Conservation (phyloP, 345 rosid genomes). For the Citrus cavaleriei region DNA sequence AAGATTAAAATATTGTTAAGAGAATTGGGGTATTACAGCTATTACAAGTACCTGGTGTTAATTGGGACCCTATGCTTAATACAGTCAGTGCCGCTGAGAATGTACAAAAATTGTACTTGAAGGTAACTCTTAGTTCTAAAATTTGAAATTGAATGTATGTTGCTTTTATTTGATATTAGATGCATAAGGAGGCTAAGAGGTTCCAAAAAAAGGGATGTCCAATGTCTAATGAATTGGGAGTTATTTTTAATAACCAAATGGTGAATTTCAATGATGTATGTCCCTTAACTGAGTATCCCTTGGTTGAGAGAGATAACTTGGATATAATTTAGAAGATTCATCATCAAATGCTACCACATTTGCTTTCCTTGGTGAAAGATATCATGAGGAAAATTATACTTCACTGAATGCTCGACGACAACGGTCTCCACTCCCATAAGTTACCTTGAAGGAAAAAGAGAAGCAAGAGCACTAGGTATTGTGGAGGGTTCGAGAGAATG, state of each 20-base stretch:
- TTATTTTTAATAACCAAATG: not conserved
- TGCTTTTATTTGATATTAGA: not conserved
- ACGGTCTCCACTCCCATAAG: not conserved
- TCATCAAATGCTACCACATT: not conserved
- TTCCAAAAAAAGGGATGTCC: conserved; percentile 7
- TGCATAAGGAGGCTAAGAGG: not conserved
- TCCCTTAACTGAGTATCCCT: conserved; percentile 2
- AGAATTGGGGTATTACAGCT: too few species aligned
- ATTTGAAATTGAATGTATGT: not conserved
- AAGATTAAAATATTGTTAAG: too few species aligned
- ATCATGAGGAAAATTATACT: not conserved
- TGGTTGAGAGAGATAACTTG: not conserved
- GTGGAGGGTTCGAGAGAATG: not conserved
- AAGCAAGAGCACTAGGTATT: not conserved
- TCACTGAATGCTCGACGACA: not conserved
- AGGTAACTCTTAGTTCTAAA: not conserved
- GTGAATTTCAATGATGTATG: not conserved
- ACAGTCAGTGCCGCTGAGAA: not conserved
- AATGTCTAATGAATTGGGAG: not conserved
- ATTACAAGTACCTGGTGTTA: not conserved
- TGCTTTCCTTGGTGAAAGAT: not conserved
- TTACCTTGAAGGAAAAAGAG: not conserved
- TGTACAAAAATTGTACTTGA: conserved; percentile 1
- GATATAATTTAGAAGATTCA: not conserved
- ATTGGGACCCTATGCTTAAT: not conserved